A percentile compares a stretch with the other conserved stretches of the same genome.
phyloP scores from a whole-genome alignment of 2,329 filamentous ascomycete genomes.

The Sporothrix sp. region DNA sequence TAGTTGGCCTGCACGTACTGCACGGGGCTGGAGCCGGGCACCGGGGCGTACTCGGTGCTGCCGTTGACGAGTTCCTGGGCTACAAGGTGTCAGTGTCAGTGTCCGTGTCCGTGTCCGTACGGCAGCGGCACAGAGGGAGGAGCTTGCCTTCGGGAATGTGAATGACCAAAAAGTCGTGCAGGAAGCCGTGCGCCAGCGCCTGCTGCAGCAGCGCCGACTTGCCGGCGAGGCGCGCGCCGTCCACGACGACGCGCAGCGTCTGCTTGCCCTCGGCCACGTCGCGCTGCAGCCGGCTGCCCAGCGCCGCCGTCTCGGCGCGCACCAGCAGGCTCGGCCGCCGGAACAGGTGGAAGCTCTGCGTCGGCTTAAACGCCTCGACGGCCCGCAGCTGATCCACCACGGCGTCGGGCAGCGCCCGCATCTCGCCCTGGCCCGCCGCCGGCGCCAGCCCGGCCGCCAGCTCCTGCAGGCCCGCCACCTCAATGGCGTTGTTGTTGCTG shows the following conservation, averaged over 20 bases:
- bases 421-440: constrained; percentile 39
- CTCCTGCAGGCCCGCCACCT: constrained; percentile 57
- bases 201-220: constrained; percentile 85
- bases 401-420: constrained; percentile 58
- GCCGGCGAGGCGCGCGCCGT: constrained; percentile 64
- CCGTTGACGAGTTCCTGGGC: constrained; percentile 74
- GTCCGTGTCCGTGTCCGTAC: no score
- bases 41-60: constrained; percentile 67
- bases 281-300: constrained; percentile 53
- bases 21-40: constrained; percentile 46
- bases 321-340: constrained; percentile 69
- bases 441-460: constrained; percentile 36
- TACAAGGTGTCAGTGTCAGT: no score
- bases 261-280: constrained; percentile 42
- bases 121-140: no score
- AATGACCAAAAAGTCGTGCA: constrained; percentile 82
- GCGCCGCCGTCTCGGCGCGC: constrained; percentile 63
- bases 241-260: constrained; percentile 56
- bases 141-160: constrained; percentile 86
- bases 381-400: constrained; percentile 72
- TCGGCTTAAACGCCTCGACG: constrained; percentile 84
- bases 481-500: constrained; percentile 86
- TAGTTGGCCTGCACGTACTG: constrained; percentile 73
- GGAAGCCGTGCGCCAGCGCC: constrained; percentile 67
- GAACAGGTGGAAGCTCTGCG: constrained; percentile 83